Percentiles rank a stretch among this genome's conserved stretches.
Evolutionary conservation across 768 basidiomycete genomes (phyloP).

Genomic region (Lyophyllum atratum): DNA sequence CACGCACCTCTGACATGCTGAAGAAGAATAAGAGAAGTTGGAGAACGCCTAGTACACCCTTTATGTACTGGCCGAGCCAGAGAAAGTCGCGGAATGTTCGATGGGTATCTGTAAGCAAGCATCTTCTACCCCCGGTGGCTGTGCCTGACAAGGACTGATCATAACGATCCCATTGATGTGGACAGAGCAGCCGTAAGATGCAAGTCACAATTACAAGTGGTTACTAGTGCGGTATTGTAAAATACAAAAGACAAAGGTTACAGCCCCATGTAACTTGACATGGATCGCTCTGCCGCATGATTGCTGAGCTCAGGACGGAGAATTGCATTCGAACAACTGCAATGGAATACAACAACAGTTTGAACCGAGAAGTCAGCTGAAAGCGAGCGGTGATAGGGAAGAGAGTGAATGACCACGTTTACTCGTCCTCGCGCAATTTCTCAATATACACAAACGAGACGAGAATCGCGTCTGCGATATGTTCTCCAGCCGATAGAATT

Average conservation of each 20-base stretch:
- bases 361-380: too few species aligned
- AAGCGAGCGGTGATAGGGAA: too few species aligned
- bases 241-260: too few species aligned
- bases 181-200: neutral
- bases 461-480: slow-evolving; percentile 30
- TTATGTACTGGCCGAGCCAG: slow-evolving; percentile 2
- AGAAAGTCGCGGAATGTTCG: slow-evolving; percentile 18
- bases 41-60: neutral
- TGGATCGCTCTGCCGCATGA: neutral
- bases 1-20: slow-evolving; percentile 35
- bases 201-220: too few species aligned
- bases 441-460: slow-evolving; percentile 34
- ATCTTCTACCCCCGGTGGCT: neutral
- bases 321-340: neutral
- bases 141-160: neutral
- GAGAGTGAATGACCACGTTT: neutral
- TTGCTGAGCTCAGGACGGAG: neutral
- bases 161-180: neutral
- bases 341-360: neutral
- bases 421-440: slow-evolving; percentile 27
- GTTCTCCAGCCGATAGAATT: slow-evolving; percentile 27
- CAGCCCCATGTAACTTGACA: too few species aligned
- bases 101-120: neutral
- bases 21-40: neutral
- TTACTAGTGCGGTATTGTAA: too few species aligned